Conservation (phyloP, 805 yeast species). For the Myxozyma sirexii region DNA sequence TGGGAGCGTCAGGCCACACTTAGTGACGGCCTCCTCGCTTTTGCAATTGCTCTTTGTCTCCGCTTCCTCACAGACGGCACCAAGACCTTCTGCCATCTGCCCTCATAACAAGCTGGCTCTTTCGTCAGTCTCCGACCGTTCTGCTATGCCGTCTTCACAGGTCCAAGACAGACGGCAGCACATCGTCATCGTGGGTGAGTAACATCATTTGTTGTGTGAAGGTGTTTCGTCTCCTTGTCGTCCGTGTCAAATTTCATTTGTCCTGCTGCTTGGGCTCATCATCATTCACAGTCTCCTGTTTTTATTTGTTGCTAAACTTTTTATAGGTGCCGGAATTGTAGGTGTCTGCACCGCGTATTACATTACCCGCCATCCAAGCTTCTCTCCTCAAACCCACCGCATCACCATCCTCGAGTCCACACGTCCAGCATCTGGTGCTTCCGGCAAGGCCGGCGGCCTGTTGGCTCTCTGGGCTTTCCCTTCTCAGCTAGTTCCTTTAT, state of each 20-base stretch:
- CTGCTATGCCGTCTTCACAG: conserved; percentile 15
- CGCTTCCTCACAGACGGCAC: background rate
- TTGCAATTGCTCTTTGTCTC: conserved; percentile 4
- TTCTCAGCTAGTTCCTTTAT: conserved; percentile 84
- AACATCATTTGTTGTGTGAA: background rate
- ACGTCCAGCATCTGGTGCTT: conserved; percentile 95
- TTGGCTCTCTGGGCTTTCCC: conserved; percentile 97
- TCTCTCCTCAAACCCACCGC: conserved; percentile 70
- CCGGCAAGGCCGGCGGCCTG: conserved; percentile 96
- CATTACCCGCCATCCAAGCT: conserved; percentile 78
- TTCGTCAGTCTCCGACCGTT: conserved; percentile 10
- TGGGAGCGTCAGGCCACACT: conserved; percentile 15
- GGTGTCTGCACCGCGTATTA: conserved; percentile 95
- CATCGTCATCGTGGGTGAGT: conserved; percentile 73
- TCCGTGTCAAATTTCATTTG: conserved; percentile 1
- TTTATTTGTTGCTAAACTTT: conserved; percentile 2
- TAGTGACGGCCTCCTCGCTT: conserved; percentile 7
- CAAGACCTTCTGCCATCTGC: background rate
- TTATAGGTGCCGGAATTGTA: conserved; percentile 77
- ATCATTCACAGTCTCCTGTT: background rate
- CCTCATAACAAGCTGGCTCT: conserved; percentile 1
- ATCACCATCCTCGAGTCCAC: conserved; percentile 86
- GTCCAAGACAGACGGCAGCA: conserved; percentile 48
- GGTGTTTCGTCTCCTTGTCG: background rate
- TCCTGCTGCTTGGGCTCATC: background rate